Evolutionary conservation across 768 basidiomycete species (phyloP), one percentile per base, ranked within the genome.

Genomic region (Mycena rebaudengoi): DNA sequence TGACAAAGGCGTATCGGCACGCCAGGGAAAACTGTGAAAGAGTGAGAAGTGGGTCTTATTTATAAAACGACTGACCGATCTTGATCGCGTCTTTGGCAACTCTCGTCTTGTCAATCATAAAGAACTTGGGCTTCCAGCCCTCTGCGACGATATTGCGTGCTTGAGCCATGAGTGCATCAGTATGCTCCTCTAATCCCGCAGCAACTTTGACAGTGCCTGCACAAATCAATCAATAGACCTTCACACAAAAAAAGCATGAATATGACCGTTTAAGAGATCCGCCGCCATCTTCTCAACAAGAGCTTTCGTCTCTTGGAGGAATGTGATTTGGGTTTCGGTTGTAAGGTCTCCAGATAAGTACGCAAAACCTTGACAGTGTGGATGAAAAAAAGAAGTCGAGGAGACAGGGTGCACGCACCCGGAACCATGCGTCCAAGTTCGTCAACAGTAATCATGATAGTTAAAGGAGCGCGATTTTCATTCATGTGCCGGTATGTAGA

Each of bases 51-150:
- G 12, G 16, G 30, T 25, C n/a, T 14, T 14, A 25, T 21, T 23
- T 35, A 3, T n/a, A 20, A 2, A 25, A n/a, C 16, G 18, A 12
- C 39, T 2, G 5, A 49, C 41, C 46, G 18, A 23, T 65, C 33
- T 26, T 13, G 3, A 62, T 66, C 1, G 49, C 64, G 2, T 20
- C 20, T 28, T 26, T 21, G 25, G 50, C 37, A 1, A 60, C 35
- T 26, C 44, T 16, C 7, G 29, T 54, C 43, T 66, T 66, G 60
- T 66, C 64, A 28, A 66, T 66, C 60, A 66, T 62, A 33, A 51
- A 54, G 26, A 60, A 55, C 7, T 7, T 18, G 28, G 51, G 50
- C 32, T 11, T 13, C 64, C 64, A 62, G 3, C 60, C 58, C 16
- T 49, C 7, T 16, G 16, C 21, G 26, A 32, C 41, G 18, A 65